Percentiles rank a stretch among this genome's conserved stretches.
These are phyloP conservation scores for Trichoderma brevicompactum DNA, from an alignment of 2,329 filamentous ascomycete species.

Conservation along the genomic window DNA sequence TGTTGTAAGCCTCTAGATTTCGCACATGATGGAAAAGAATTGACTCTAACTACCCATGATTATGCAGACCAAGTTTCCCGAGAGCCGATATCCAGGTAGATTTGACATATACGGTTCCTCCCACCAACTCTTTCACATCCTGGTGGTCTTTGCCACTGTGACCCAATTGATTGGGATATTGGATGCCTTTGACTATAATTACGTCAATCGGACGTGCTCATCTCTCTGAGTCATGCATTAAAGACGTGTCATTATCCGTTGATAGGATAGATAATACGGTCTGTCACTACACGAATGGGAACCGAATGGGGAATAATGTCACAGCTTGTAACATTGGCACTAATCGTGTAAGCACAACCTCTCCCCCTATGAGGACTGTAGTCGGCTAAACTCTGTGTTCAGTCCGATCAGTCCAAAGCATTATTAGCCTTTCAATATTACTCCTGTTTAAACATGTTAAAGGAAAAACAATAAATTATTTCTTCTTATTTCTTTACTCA, in stretches of 20 bases:
- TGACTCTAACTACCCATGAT: neutral
- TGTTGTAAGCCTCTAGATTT: slow-evolving; percentile 1
- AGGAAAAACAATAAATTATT: too few relatives aligned
- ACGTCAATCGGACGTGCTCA: slow-evolving; percentile 1
- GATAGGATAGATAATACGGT: neutral
- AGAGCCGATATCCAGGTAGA: slow-evolving; percentile 14
- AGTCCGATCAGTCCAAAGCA: neutral
- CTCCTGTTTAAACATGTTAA: too few relatives aligned
- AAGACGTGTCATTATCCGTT: neutral
- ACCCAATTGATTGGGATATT: slow-evolving; percentile 11
- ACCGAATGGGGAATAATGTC: neutral
- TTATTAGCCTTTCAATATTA: neutral
- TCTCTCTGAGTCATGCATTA: neutral
- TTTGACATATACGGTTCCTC: slow-evolving; percentile 21
- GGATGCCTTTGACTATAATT: slow-evolving; percentile 13
- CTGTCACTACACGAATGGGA: neutral
- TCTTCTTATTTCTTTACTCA: too few relatives aligned
- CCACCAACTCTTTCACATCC: slow-evolving; percentile 18
- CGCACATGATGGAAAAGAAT: neutral
- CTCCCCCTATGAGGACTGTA: neutral
- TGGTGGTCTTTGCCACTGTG: slow-evolving; percentile 12
- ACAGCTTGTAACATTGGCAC: neutral
- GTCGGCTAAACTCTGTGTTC: neutral
- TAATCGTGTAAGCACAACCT: neutral
- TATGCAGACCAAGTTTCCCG: slow-evolving; percentile 17